A percentile compares a stretch with the other conserved stretches of the same genome.
Conservation (phyloP, 2,329 filamentous ascomycete species). For the Exophiala alcalophila region DNA sequence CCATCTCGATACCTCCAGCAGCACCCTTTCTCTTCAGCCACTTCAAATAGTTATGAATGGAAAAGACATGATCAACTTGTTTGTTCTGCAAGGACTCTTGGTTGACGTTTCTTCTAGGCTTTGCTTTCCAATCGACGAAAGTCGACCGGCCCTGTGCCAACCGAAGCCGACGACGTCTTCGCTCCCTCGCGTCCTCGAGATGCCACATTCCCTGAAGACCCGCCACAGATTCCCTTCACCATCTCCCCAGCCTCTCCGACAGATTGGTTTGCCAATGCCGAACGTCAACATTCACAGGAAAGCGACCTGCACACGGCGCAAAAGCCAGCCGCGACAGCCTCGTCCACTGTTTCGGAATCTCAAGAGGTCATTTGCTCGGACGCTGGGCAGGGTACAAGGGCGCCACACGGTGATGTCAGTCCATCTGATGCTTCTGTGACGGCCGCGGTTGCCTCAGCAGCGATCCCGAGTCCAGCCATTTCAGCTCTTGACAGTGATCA, state of each 20-base stretch:
- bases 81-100: slow-evolving; percentile 3
- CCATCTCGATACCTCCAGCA: slow-evolving; percentile 6
- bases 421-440: slow-evolving; percentile 1
- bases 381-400: not conserved
- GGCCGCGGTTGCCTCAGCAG: slow-evolving; percentile 5
- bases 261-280: slow-evolving; percentile 24
- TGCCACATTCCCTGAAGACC: slow-evolving; percentile 19
- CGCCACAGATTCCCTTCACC: slow-evolving; percentile 22
- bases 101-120: slow-evolving; percentile 29
- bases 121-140: slow-evolving; percentile 17
- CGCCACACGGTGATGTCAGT: not conserved
- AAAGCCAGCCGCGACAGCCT: slow-evolving; percentile 5
- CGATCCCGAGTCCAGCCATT: slow-evolving; percentile 23
- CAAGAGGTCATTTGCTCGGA: not conserved
- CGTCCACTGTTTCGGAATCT: slow-evolving; percentile 3
- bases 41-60: slow-evolving; percentile 25
- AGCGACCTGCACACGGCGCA: slow-evolving; percentile 3
- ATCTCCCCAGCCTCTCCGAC: slow-evolving; percentile 19
- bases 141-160: slow-evolving; percentile 14
- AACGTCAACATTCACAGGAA: slow-evolving; percentile 8
- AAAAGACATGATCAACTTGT: slow-evolving; percentile 15
- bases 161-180: slow-evolving; percentile 16
- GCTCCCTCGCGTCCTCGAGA: slow-evolving; percentile 15
- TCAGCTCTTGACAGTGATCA: slow-evolving; percentile 24
- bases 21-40: slow-evolving; percentile 12